These are phyloP conservation scores for Citrus unshiu DNA, from an alignment of 345 rosid species.

Conservation along the genomic window DNA sequence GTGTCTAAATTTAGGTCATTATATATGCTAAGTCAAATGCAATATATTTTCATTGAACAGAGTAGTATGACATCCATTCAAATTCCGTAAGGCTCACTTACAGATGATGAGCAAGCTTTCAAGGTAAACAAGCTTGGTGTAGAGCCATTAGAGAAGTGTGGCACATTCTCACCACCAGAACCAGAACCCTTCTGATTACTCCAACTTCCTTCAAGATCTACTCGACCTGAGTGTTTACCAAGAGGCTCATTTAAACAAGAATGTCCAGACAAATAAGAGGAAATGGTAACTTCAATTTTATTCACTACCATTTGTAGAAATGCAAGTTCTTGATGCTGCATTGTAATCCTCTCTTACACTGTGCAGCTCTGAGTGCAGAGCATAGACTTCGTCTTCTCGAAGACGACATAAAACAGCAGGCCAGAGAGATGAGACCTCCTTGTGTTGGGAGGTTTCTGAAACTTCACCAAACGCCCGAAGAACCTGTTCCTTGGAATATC, in stretches of 20 bases:
- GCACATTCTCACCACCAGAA: constrained; percentile 27
- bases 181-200: constrained; percentile 28
- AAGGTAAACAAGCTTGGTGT: constrained; percentile 28
- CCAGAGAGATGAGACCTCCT: constrained; percentile 61
- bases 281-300: not conserved
- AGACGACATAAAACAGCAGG: constrained; percentile 63
- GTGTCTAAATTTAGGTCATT: not conserved
- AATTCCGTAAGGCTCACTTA: constrained; percentile 35
- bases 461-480: constrained; percentile 52
- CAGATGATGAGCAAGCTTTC: constrained; percentile 67
- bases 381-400: constrained; percentile 62
- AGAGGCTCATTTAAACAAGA: constrained; percentile 2
- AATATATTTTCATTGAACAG: not conserved
- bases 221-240: constrained; percentile 43
- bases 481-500: constrained; percentile 62
- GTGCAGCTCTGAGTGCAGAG: constrained; percentile 28
- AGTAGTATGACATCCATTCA: not conserved
- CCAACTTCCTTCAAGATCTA: constrained; percentile 28
- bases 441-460: constrained; percentile 47
- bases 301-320: constrained; percentile 17
- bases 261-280: not conserved
- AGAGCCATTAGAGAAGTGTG: constrained; percentile 28
- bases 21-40: not conserved
- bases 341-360: constrained; percentile 16
- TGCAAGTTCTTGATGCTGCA: constrained; percentile 11